These are phyloP conservation scores for Talaromyces piceae DNA, from an alignment of 2,329 filamentous ascomycete species.

Conservation along the genomic window DNA sequence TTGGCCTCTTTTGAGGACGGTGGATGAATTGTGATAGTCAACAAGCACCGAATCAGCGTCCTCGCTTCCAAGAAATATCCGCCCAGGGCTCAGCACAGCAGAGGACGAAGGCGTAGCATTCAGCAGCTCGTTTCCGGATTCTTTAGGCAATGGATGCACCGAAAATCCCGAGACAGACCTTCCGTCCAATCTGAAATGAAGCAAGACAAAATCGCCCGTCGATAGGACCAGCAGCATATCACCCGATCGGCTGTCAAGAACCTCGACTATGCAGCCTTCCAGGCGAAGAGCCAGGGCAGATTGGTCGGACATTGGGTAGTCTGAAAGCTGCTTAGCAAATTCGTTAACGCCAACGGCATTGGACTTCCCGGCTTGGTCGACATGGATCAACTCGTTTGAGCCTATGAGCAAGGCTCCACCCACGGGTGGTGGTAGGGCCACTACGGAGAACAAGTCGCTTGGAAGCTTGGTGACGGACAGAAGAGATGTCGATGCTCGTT, in stretches of 20 bases:
- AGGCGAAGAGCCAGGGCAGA: constrained; percentile 70
- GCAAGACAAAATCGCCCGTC: constrained; percentile 64
- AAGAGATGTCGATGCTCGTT: constrained; percentile 86
- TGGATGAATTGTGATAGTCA: constrained; percentile 65
- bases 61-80: constrained; percentile 80
- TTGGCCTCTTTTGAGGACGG: constrained; percentile 53
- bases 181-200: constrained; percentile 82
- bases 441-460: constrained; percentile 74
- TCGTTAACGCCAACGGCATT: constrained; percentile 90
- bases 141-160: constrained; percentile 57
- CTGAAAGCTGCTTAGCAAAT: constrained; percentile 73
- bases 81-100: constrained; percentile 58
- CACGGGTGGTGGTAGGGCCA: constrained; percentile 76
- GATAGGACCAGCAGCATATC: constrained; percentile 78
- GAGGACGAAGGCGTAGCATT: constrained; percentile 61
- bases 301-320: constrained; percentile 81
- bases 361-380: constrained; percentile 90
- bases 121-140: constrained; percentile 58
- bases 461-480: constrained; percentile 79
- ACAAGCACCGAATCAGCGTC: constrained; percentile 72
- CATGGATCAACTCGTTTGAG: constrained; percentile 83
- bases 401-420: constrained; percentile 84
- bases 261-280: constrained; percentile 72
- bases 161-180: constrained; percentile 80
- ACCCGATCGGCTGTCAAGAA: constrained; percentile 66